phyloP scores from a whole-genome alignment of 1,284 basidiomycete genomes.

The Gomphus bonarii region DNA sequence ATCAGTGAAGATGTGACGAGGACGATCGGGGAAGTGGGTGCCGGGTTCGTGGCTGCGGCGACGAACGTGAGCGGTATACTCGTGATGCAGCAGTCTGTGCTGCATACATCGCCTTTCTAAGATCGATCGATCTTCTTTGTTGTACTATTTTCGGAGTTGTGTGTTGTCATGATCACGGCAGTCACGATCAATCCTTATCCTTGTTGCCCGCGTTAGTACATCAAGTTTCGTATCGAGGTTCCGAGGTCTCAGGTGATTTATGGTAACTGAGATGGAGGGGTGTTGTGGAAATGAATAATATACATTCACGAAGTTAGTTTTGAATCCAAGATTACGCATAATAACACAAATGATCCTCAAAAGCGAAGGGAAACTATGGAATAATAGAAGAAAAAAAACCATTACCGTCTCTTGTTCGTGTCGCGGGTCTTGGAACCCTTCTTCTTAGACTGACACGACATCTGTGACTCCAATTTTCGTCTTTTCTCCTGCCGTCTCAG shows the following conservation, averaged over 20 bases:
- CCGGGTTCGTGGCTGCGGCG: constrained; percentile 47
- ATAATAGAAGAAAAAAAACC: too few species aligned
- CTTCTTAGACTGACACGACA: neutral
- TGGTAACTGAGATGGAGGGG: too few species aligned
- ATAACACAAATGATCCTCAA: too few species aligned
- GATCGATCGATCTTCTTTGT: neutral
- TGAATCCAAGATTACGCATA: too few species aligned
- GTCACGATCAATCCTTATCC: too few species aligned
- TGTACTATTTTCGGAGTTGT: neutral
- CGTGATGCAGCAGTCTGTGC: constrained; percentile 48
- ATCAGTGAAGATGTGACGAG: constrained; percentile 55
- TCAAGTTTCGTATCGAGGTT: too few species aligned
- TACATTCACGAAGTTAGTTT: too few species aligned
- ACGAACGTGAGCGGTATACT: constrained; percentile 41
- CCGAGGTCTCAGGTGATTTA: too few species aligned
- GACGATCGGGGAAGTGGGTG: constrained; percentile 68
- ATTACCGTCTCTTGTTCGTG: neutral
- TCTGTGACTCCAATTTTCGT: neutral
- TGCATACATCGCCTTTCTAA: neutral
- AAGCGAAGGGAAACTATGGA: too few species aligned
- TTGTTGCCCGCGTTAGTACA: too few species aligned
- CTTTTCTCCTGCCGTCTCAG: neutral
- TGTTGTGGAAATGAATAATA: too few species aligned
- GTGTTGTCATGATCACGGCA: too few species aligned
- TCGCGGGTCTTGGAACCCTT: neutral